phyloP scores from a whole-genome alignment of 495 filamentous ascomycete genomes.

The Darksidea phi region DNA sequence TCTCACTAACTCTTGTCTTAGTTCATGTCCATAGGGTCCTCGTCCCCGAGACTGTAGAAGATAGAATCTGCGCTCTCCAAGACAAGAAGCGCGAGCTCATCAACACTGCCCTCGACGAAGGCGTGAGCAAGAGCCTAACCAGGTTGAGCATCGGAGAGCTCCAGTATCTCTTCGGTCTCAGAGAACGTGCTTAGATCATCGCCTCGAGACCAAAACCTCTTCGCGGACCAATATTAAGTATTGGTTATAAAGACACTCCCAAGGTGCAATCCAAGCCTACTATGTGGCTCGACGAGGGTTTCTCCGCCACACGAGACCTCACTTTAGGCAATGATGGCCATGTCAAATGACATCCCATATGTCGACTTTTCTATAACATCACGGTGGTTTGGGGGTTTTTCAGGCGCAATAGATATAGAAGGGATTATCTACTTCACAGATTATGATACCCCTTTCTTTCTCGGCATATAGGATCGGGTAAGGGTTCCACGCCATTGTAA shows the following conservation, averaged over 20 bases:
- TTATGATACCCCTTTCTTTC: not conserved
- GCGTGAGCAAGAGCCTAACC: conserved; percentile 61
- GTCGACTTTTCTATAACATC: not conserved
- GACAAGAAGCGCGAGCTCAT: conserved; percentile 79
- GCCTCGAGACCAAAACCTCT: too few species aligned
- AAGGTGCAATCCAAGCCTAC: too few species aligned
- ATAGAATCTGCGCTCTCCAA: conserved; percentile 83
- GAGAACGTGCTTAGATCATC: not conserved
- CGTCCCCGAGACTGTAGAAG: conserved; percentile 78
- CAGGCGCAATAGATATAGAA: not conserved
- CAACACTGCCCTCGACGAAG: conserved; percentile 78
- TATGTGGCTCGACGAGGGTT: too few species aligned
- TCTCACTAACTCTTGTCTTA: too few species aligned
- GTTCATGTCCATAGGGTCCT: conserved; percentile 82
- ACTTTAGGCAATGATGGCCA: too few species aligned
- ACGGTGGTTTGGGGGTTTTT: not conserved
- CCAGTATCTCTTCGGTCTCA: conserved; percentile 24
- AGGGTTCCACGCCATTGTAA: not conserved
- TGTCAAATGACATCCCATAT: too few species aligned
- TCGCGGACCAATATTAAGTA: too few species aligned
- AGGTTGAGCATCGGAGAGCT: conserved; percentile 64
- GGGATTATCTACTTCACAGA: conserved; percentile 3
- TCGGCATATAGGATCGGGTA: not conserved
- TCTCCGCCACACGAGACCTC: too few species aligned
- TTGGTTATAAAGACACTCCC: too few species aligned